phyloP scores from a whole-genome alignment of 768 basidiomycete species.

The Leccinum arenicola region DNA sequence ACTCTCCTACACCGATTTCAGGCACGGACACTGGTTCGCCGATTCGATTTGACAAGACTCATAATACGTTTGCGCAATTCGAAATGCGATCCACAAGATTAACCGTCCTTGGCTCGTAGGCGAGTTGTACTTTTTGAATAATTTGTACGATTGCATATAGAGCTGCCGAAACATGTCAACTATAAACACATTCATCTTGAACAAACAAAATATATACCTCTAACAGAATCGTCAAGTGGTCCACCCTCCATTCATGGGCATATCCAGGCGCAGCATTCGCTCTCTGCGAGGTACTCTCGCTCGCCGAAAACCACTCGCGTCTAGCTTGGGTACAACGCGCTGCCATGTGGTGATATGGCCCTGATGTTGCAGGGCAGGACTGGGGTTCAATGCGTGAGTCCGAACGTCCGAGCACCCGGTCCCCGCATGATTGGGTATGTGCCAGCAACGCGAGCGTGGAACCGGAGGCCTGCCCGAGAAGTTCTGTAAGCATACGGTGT shows the following conservation, averaged over 20 bases:
- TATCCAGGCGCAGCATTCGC: background rate
- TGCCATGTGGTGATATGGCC: too few species aligned
- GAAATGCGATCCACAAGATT: background rate
- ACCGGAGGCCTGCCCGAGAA: too few species aligned
- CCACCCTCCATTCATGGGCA: background rate
- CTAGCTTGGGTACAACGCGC: background rate
- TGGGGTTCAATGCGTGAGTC: too few species aligned
- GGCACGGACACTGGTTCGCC: background rate
- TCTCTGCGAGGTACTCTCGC: background rate
- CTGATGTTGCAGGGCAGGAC: too few species aligned
- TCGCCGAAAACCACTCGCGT: background rate
- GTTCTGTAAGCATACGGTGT: too few species aligned
- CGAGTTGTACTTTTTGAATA: background rate
- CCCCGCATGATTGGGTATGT: too few species aligned
- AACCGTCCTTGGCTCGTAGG: background rate
- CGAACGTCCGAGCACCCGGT: too few species aligned
- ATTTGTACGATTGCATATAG: background rate
- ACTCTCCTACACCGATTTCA: background rate
- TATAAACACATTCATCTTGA: too few species aligned
- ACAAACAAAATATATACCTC: too few species aligned
- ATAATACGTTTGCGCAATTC: background rate
- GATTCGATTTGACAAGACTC: background rate
- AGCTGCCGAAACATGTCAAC: background rate
- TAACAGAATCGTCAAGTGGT: background rate
- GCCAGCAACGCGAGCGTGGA: too few species aligned